Conservation (phyloP, 2,329 filamentous ascomycete genomes). For the Endoconidiophora laricicola region DNA sequence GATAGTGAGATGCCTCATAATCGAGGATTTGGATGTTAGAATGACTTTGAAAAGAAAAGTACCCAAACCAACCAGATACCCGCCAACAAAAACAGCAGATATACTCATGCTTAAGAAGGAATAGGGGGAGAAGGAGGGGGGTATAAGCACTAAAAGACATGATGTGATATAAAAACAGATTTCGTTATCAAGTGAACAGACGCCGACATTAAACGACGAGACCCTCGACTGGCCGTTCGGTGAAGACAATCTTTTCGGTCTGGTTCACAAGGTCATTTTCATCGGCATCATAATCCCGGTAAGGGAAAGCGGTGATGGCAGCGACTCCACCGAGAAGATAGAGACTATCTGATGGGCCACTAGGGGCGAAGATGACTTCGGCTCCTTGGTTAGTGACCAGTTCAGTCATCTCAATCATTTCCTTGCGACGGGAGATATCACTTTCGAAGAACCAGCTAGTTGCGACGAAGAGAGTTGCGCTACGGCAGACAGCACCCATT, state of each 20-base stretch:
- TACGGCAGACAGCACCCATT: slow-evolving; percentile 74
- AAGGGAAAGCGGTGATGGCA: slow-evolving; percentile 76
- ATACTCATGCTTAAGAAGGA: too few relatives aligned
- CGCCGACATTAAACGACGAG: slow-evolving; percentile 6
- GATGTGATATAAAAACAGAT: too few relatives aligned
- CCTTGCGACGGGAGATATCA: slow-evolving; percentile 56
- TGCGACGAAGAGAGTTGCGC: slow-evolving; percentile 70
- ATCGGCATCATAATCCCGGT: slow-evolving; percentile 52
- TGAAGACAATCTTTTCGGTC: slow-evolving; percentile 4
- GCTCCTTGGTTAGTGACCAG: slow-evolving; percentile 73
- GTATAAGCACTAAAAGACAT: too few relatives aligned
- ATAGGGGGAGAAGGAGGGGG: too few relatives aligned
- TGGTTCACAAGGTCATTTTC: slow-evolving; percentile 18
- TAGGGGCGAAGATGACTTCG: slow-evolving; percentile 39
- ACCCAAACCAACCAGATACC: neutral
- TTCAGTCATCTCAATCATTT: slow-evolving; percentile 76
- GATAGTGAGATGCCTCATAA: too few relatives aligned
- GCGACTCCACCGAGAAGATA: slow-evolving; percentile 77
- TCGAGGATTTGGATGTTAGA: neutral
- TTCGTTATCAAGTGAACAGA: neutral
- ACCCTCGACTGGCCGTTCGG: slow-evolving; percentile 12
- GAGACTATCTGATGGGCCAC: slow-evolving; percentile 52
- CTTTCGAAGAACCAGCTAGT: slow-evolving; percentile 77
- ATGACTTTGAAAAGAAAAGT: neutral
- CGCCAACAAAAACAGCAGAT: neutral